Base-by-base conservation (phyloP, 208 protist genomes). In the Endotrypanum monterogeii region DNA sequence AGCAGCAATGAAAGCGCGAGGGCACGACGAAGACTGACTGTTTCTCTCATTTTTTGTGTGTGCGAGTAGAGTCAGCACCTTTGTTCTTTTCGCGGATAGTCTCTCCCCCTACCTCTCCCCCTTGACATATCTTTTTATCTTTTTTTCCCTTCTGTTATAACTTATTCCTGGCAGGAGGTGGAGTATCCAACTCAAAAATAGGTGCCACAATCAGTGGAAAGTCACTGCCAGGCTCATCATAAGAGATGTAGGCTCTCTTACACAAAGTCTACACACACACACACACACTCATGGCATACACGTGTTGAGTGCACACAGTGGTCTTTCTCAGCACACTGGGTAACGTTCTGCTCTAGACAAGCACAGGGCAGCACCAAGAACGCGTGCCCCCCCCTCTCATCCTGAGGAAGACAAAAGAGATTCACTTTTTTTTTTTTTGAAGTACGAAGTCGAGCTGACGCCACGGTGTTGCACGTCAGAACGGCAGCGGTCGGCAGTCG, bases 131-230 rank as follows among this genome's bases (percentile, higher is more conserved):
- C 51, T 50, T 58, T 37, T 62, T 51, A 30, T 55, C 69, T 41
- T 14, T 73, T 62, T 71, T 62, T 51, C 32, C 58, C 39, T 65
- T 48, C n/a, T 20, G 63, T n/a, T n/a, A n/a, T 71, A 46, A 56
- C 58, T 82, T 81, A 25, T 78, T 70, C 30, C 78, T 76, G 84
- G 25, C 48, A 77, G 30, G 55, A 52, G 76, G 67, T 76, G 23
- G 44, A 75, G 69, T 56, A 48, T 54, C 69, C 71, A 73, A 73
- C n/a, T n/a, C n/a, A 74, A 44, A 74, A 81, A 54, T 30, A 9
- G 18, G 37, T 32, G 9, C 60, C 7, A 23, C 35, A 23, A 48
- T 79, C 52, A 39, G 14, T 44, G 35, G 65, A 32, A 80, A 41
- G 58, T 23, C 30, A 23, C 51, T 77, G 28, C 41, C 44, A 48